Percentiles rank a stretch among this genome's conserved stretches.
Conservation (phyloP, 371 early-diverging fungal genomes). For the Mortierella sp. region DNA sequence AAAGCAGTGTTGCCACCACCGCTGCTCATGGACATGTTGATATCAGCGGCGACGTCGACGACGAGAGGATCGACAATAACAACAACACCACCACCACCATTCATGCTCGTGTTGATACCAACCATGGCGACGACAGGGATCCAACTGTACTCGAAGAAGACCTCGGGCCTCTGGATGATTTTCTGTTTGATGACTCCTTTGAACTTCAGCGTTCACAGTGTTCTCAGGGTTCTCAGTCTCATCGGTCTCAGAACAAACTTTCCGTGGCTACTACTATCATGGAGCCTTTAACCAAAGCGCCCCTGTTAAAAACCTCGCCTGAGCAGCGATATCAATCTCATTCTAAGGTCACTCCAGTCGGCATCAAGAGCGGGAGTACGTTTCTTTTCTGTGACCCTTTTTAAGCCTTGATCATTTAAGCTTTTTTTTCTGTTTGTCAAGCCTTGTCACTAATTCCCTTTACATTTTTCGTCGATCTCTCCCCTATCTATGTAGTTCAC, state of each 20-base stretch:
- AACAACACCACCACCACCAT: neutral
- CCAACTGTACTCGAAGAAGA: neutral
- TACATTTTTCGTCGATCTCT: neutral
- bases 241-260: neutral
- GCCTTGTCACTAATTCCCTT: neutral
- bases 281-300: neutral
- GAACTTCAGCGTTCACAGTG: neutral
- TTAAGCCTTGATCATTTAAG: neutral
- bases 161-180: neutral
- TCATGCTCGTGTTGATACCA: neutral
- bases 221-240: no score
- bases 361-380: neutral
- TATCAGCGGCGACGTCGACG: no score
- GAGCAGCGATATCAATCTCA: neutral
- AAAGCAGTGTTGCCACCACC: no score
- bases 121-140: neutral
- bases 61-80: neutral
- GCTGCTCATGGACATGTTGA: no score
- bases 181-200: neutral
- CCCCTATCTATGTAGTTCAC: slow-evolving; percentile 49
- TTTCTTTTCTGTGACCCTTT: neutral
- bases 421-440: neutral
- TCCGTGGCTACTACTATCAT: neutral
- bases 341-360: neutral
- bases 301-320: neutral